phyloP scores from a whole-genome alignment of 306 rosid species.

The Morella rubra region DNA sequence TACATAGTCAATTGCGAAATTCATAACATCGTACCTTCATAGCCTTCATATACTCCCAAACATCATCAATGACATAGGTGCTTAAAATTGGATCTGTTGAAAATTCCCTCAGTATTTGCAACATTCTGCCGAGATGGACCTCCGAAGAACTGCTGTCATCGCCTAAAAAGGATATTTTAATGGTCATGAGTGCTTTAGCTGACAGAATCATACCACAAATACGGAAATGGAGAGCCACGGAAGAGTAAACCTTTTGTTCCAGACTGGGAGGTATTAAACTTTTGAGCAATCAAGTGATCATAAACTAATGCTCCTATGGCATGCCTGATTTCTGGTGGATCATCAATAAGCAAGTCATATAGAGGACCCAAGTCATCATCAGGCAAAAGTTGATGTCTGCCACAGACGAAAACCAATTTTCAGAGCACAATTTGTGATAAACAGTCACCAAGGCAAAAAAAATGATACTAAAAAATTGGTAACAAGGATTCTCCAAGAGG shows the following conservation, averaged over 20 bases:
- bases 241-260: conserved; percentile 52
- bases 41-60: conserved; percentile 97
- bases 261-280: conserved; percentile 71
- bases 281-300: conserved; percentile 92
- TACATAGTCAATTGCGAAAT: conserved; percentile 10
- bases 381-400: conserved; percentile 92
- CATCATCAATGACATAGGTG: conserved; percentile 89
- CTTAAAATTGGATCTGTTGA: conserved; percentile 87
- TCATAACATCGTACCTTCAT: conserved; percentile 62
- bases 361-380: conserved; percentile 95
- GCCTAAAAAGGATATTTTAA: conserved; percentile 46
- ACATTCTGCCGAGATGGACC: conserved; percentile 83
- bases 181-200: conserved; percentile 20
- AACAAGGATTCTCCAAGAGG: conserved; percentile 9
- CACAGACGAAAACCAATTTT: conserved; percentile 31
- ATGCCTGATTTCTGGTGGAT: conserved; percentile 92
- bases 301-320: conserved; percentile 95
- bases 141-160: conserved; percentile 70
- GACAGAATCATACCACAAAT: conserved; percentile 28
- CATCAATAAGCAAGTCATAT: conserved; percentile 90
- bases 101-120: conserved; percentile 90
- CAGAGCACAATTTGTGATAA: conserved; percentile 24
- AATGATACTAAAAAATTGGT: conserved; percentile 4
- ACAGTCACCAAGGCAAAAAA: conserved; percentile 18
- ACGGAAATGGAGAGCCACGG: conserved; percentile 11